Evolutionary conservation across 2,329 filamentous ascomycete genomes (phyloP).

Genomic region (Alternaria metachromatica): DNA sequence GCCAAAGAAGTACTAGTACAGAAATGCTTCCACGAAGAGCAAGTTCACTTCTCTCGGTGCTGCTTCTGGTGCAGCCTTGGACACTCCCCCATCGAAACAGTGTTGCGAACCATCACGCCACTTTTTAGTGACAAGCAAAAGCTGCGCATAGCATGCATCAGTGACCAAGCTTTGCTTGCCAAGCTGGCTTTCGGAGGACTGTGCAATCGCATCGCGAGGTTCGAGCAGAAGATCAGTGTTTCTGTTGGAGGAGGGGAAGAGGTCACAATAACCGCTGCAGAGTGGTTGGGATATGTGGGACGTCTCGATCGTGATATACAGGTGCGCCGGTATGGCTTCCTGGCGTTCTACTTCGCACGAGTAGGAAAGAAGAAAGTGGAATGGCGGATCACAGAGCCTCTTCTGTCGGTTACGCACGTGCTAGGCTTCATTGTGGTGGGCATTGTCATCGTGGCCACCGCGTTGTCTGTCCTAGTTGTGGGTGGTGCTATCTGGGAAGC

Average conservation of each 20-base stretch:
- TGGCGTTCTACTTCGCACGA: slow-evolving; percentile 8
- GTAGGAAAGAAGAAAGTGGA: not conserved
- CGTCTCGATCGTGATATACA: not conserved
- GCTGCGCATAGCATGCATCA: not conserved
- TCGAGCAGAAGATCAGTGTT: slow-evolving; percentile 6
- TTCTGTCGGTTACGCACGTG: not conserved
- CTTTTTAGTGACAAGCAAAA: slow-evolving; percentile 2
- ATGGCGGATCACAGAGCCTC: not conserved
- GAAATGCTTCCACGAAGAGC: slow-evolving; percentile 3
- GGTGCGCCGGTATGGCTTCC: not conserved
- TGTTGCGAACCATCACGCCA: not conserved
- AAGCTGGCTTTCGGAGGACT: slow-evolving; percentile 1
- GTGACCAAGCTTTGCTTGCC: not conserved
- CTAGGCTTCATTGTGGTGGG: not conserved
- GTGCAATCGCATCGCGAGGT: slow-evolving; percentile 1
- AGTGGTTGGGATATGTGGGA: not conserved
- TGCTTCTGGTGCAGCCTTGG: slow-evolving; percentile 15
- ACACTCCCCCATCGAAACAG: not conserved
- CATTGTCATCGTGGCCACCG: not conserved
- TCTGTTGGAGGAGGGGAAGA: not conserved
- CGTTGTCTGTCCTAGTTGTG: not conserved
- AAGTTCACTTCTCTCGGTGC: slow-evolving; percentile 7
- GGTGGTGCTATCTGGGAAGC: not conserved
- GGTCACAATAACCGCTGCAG: not conserved
- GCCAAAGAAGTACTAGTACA: slow-evolving; percentile 7